Evolutionary conservation across 2,329 filamentous ascomycete genomes (phyloP).

Genomic region (Penicillium decumbens): DNA sequence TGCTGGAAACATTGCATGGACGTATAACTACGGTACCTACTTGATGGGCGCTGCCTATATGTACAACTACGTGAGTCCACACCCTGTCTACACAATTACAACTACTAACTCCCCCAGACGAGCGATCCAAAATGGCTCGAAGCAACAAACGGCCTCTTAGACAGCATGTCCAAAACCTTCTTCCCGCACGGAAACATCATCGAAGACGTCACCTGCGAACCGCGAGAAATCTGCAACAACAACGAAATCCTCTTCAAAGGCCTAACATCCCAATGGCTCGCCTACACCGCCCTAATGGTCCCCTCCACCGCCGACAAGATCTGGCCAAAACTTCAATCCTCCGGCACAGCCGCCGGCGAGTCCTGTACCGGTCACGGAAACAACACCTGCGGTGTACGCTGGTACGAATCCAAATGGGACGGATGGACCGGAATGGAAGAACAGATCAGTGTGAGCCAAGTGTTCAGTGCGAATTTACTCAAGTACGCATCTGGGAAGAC

Average conservation of each 20-base stretch:
- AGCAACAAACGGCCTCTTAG: constrained; percentile 54
- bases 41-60: constrained; percentile 60
- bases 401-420: constrained; percentile 53
- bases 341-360: constrained; percentile 56
- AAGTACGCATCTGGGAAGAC: constrained; percentile 45
- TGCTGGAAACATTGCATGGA: constrained; percentile 61
- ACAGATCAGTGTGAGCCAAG: constrained; percentile 64
- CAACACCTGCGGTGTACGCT: constrained; percentile 62
- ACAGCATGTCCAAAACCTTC: constrained; percentile 46
- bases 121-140: constrained; percentile 52
- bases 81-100: not conserved
- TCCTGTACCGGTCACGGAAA: constrained; percentile 48
- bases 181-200: constrained; percentile 47
- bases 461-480: constrained; percentile 60
- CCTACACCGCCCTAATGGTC: constrained; percentile 57
- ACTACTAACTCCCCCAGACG: constrained; percentile 30
- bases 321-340: constrained; percentile 54
- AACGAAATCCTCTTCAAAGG: constrained; percentile 73
- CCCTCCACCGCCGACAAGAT: constrained; percentile 56
- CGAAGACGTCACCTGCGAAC: constrained; percentile 49
- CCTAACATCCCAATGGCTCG: constrained; percentile 63
- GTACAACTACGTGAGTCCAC: constrained; percentile 56
- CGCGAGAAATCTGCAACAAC: constrained; percentile 52
- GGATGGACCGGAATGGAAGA: constrained; percentile 60
- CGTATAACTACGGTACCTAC: constrained; percentile 61